phyloP scores from a whole-genome alignment of 2,329 filamentous ascomycete genomes.

The Colletotrichum theobromicola region DNA sequence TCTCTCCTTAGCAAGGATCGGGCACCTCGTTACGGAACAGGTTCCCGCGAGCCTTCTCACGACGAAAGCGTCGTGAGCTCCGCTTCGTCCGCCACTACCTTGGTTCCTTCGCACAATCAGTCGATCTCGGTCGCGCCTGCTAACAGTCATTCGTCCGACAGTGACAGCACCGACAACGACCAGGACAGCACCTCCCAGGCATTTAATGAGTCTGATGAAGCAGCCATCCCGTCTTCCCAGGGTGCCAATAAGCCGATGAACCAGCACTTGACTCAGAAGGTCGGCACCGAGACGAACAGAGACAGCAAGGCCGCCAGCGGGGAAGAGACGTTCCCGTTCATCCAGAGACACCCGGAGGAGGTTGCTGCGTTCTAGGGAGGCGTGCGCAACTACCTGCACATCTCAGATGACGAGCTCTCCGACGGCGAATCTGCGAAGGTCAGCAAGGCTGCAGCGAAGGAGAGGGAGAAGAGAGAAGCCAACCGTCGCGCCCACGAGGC shows the following conservation, averaged over 20 bases:
- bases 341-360: constrained; percentile 25
- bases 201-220: not conserved
- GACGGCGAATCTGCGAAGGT: not conserved
- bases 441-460: not conserved
- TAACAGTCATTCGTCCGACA: not conserved
- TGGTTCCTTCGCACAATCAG: not conserved
- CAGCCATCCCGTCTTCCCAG: not conserved
- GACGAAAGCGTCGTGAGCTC: not conserved
- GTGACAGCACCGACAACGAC: not conserved
- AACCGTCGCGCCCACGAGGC: not conserved
- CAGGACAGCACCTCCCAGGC: not conserved
- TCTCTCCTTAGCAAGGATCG: not conserved
- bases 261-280: not conserved
- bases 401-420: constrained; percentile 33
- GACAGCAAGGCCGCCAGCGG: not conserved
- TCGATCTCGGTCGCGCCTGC: not conserved
- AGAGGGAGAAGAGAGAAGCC: not conserved
- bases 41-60: not conserved
- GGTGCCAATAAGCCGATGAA: not conserved
- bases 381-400: constrained; percentile 32
- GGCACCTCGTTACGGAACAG: not conserved
- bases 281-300: not conserved
- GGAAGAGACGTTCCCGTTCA: not conserved
- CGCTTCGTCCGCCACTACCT: not conserved
- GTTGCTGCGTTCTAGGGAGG: constrained; percentile 35